phyloP scores from a whole-genome alignment of 176 grass and related monocot genomes.

The Musa itinerans region DNA sequence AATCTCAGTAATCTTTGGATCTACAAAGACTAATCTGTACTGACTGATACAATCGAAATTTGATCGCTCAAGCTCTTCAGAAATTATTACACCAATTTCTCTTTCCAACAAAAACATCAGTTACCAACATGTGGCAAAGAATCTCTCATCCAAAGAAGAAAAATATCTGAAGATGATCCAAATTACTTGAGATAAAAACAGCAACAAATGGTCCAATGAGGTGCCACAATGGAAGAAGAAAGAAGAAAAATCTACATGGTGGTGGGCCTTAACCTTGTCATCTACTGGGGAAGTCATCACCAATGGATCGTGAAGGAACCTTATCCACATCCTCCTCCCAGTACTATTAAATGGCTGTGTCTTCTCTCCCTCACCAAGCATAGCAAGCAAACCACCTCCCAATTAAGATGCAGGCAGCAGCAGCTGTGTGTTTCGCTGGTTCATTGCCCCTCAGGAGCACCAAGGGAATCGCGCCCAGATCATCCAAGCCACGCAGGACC shows the following conservation, averaged over 20 bases:
- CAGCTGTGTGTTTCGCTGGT: conserved; percentile 16
- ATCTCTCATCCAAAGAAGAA: neutral
- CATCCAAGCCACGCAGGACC: conserved; percentile 8
- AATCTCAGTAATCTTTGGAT: no score
- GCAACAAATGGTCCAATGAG: neutral
- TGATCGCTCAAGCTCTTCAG: no score
- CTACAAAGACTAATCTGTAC: no score
- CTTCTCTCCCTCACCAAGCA: neutral
- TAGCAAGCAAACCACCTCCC: neutral
- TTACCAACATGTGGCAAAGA: neutral
- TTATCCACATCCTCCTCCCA: neutral
- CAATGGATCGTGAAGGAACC: neutral
- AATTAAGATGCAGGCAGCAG: conserved; percentile 35
- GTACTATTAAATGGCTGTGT: no score
- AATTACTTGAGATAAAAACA: neutral
- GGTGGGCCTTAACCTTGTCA: neutral
- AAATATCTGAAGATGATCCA: neutral
- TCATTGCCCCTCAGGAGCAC: conserved; percentile 21
- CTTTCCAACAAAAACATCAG: neutral
- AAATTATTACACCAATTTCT: no score
- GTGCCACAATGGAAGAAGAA: neutral
- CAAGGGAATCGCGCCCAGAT: conserved; percentile 7
- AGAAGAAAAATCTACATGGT: neutral
- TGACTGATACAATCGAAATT: no score
- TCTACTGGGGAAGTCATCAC: neutral